phyloP scores from a whole-genome alignment of 1,139 yeast species.

The Candida buenavistaensis region DNA sequence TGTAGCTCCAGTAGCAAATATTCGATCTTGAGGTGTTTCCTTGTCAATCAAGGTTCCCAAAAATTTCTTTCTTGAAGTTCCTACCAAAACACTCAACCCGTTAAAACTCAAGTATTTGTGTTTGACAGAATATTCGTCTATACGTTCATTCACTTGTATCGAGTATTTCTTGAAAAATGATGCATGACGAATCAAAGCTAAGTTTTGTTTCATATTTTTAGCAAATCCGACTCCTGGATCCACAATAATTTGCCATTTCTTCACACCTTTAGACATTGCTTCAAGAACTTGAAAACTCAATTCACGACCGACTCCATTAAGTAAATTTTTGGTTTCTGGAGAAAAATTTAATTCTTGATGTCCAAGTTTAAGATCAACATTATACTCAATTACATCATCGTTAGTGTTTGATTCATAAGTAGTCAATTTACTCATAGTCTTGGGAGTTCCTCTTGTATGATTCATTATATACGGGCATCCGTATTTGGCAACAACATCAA shows the following conservation, averaged over 20 bases:
- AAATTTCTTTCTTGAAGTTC: constrained; percentile 86
- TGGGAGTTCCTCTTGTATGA: constrained; percentile 83
- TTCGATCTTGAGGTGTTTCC: constrained; percentile 57
- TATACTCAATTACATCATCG: constrained; percentile 40
- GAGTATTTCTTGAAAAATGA: constrained; percentile 56
- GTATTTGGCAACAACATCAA: constrained; percentile 62
- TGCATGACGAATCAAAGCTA: constrained; percentile 60
- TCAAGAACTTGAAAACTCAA: constrained; percentile 52
- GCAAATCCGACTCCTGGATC: constrained; percentile 99
- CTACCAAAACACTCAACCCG: constrained; percentile 69
- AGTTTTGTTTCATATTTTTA: constrained; percentile 66
- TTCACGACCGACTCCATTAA: constrained; percentile 62
- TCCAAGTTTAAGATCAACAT: constrained; percentile 30
- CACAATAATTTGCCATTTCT: constrained; percentile 85
- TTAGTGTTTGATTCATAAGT: constrained; percentile 49
- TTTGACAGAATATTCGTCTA: constrained; percentile 21
- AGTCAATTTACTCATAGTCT: constrained; percentile 66
- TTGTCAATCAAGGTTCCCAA: constrained; percentile 66
- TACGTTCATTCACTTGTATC: constrained; percentile 21
- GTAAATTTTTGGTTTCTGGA: constrained; percentile 34
- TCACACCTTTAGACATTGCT: constrained; percentile 66
- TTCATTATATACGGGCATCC: constrained; percentile 80
- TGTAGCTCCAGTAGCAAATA: constrained; percentile 75
- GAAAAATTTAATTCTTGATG: constrained; percentile 21
- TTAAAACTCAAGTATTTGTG: constrained; percentile 41